Conservation (phyloP, 371 early-diverging fungal species). For the Saksenaea oblongispora region DNA sequence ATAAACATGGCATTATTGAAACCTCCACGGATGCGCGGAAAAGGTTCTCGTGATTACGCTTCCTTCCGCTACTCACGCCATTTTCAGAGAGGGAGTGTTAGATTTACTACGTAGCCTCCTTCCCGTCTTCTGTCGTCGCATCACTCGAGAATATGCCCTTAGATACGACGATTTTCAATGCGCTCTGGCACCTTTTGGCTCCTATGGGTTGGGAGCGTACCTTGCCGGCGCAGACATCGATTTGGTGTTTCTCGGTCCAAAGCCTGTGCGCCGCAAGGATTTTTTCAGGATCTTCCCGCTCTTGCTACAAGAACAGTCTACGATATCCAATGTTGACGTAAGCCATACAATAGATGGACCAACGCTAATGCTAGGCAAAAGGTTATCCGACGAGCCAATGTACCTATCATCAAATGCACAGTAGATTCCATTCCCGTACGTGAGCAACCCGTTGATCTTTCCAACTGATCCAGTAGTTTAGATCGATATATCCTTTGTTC, state of each 20-base stretch:
- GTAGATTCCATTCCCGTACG: conserved; percentile 36
- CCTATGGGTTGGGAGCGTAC: conserved; percentile 40
- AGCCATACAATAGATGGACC: no score
- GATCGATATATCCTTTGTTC: conserved; percentile 46
- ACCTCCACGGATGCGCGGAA: background rate
- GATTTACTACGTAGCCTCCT: conserved; percentile 10
- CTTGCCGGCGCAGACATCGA: conserved; percentile 38
- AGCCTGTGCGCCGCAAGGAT: conserved; percentile 16
- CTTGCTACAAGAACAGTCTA: conserved; percentile 17
- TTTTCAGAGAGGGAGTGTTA: conserved; percentile 11
- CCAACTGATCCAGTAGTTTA: conserved; percentile 2
- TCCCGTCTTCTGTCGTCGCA: conserved; percentile 1
- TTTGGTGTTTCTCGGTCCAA: conserved; percentile 28
- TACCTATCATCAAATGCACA: conserved; percentile 42
- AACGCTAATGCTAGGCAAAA: conserved; percentile 4
- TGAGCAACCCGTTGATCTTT: background rate
- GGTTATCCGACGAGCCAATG: conserved; percentile 31
- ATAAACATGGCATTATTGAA: conserved; percentile 5
- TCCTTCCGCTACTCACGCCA: background rate
- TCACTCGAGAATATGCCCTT: conserved; percentile 6
- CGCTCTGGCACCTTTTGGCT: conserved; percentile 37
- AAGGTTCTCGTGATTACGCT: conserved; percentile 2
- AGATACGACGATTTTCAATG: conserved; percentile 14
- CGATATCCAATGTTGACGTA: conserved; percentile 34
- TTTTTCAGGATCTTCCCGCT: conserved; percentile 27